Evolutionary conservation across 176 grass and related monocot genomes (phyloP), one percentile per base, ranked within the genome.

Genomic region (Phyllostachys edulis): DNA sequence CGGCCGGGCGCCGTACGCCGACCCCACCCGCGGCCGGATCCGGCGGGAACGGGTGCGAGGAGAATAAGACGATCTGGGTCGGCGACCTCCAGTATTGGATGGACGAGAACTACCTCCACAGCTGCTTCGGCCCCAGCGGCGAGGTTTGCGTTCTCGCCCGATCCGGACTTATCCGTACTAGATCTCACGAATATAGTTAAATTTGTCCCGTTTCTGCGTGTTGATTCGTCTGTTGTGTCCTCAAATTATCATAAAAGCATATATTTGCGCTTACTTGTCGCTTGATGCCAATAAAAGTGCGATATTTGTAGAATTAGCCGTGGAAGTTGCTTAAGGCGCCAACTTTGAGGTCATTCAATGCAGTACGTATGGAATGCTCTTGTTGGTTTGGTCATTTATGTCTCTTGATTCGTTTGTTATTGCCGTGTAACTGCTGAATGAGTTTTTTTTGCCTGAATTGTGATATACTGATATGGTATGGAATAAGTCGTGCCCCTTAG

Each of bases 51-150:
- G 77, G 65, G 16, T 81, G 90, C 77, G 86, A 88, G 76, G 86
- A 91, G 71, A 91, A 91, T 23, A 88, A 91, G 82, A 91, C 90
- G 29, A 88, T 91, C 63, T 91, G 90, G 90, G 86, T 91, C 47
- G 90, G 90, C 63, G 90, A 91, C 66, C 90, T 90, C 34, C 89
- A 87, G 85, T 90, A 87, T 68, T 90, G 89, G 89, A 90, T 90
- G 89, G 89, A 90, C 26, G 89, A 90, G 73, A 90, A 87, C 75
- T 90, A 90, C 75, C 86, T 91, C 65, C 90, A 88, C 66, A 91
- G 41, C 86, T 91, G 90, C 78, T 91, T 91, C 82, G 90, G 86
- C 0, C 77, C 82, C 67, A 88, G 82, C 59, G 90, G 90, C 65
- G 90, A 91, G 90, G 90, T 91, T 78, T 57, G 86, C 27, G 3